Conservation (phyloP, 305 asterid genomes). For the Andrographis paniculata region DNA sequence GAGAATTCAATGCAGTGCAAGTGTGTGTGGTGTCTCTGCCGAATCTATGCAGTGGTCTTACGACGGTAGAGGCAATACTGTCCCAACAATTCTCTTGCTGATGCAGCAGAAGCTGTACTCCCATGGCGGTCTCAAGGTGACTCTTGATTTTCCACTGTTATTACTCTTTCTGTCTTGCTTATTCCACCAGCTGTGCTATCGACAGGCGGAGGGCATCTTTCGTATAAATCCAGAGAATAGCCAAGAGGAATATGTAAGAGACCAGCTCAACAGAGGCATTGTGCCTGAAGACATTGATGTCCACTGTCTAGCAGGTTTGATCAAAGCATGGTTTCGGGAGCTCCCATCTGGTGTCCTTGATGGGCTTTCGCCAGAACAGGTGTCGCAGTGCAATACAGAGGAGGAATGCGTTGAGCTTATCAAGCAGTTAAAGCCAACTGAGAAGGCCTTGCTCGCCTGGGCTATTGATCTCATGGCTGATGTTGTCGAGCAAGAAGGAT, state of each 20-base stretch:
- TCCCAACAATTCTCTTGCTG: conserved; percentile 41
- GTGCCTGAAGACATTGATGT: conserved; percentile 45
- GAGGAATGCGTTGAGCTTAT: conserved; percentile 33
- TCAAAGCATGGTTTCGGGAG: conserved; percentile 55
- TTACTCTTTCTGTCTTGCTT: background rate
- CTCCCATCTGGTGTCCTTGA: conserved; percentile 50
- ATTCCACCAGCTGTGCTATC: conserved; percentile 3
- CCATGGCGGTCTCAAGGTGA: conserved; percentile 43
- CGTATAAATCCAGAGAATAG: conserved; percentile 49
- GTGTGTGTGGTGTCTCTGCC: conserved; percentile 42
- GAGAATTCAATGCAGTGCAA: conserved; percentile 22
- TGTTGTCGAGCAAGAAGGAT: conserved; percentile 33
- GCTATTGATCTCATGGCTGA: conserved; percentile 55
- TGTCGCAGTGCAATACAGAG: conserved; percentile 30
- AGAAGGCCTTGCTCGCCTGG: conserved; percentile 40
- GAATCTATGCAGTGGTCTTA: conserved; percentile 43
- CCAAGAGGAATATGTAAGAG: conserved; percentile 35
- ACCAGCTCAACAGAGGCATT: conserved; percentile 35
- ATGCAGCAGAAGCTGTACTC: conserved; percentile 40
- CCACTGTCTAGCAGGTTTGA: conserved; percentile 48
- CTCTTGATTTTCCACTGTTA: background rate
- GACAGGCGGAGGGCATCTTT: conserved; percentile 47
- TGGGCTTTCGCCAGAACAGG: conserved; percentile 33
- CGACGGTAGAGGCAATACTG: conserved; percentile 42
- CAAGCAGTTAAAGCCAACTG: conserved; percentile 30